phyloP scores from a whole-genome alignment of 768 basidiomycete genomes.

The Crepidotus variabilis region DNA sequence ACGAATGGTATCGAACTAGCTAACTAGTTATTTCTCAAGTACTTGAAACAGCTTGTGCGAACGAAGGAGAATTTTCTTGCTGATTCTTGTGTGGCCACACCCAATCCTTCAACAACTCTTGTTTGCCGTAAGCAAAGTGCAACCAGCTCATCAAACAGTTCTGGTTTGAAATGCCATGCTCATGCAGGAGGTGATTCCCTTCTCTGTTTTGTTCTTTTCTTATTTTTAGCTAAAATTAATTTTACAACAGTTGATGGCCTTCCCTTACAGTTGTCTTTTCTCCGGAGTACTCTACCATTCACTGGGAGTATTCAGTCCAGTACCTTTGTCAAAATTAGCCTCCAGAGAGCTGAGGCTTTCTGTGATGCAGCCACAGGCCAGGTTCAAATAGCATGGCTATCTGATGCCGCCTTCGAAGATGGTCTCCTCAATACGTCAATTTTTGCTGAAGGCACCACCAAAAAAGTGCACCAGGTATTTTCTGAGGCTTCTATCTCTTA shows the following conservation, averaged over 20 bases:
- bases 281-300: slow-evolving; percentile 1
- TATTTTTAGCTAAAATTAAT: not conserved
- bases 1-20: not conserved
- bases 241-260: not conserved
- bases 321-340: not conserved
- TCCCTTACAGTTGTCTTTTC: not conserved
- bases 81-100: not conserved
- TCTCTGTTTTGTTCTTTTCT: not conserved
- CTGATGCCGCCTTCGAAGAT: not conserved
- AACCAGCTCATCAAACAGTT: not conserved
- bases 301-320: not conserved
- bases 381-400: slow-evolving; percentile 9
- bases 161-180: not conserved
- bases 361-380: slow-evolving; percentile 10
- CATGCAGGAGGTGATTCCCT: not conserved
- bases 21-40: not conserved
- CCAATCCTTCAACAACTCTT: not conserved
- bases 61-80: not conserved
- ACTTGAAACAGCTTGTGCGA: not conserved
- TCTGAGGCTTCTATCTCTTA: not conserved
- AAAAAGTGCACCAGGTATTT: slow-evolving; percentile 13
- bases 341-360: slow-evolving; percentile 5
- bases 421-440: slow-evolving; percentile 3
- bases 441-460: slow-evolving; percentile 10
- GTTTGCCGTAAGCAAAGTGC: slow-evolving; percentile 7